Evolutionary conservation across 106 monocot species (phyloP).

Genomic region (Allium sativum): DNA sequence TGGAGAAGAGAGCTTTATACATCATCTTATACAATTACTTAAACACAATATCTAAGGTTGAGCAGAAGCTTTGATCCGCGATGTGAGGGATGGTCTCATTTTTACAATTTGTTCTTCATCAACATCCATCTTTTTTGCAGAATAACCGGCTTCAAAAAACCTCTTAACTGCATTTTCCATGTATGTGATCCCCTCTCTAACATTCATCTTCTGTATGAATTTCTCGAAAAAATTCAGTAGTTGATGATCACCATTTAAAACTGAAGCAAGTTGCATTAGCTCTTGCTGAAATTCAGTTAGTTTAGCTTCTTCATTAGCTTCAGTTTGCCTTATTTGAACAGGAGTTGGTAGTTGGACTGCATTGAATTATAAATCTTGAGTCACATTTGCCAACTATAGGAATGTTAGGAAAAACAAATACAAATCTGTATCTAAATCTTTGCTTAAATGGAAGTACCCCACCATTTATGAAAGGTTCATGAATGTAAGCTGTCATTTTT

Average conservation of each 20-base stretch:
- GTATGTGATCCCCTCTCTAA: slow-evolving; percentile 53
- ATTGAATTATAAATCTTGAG: background rate
- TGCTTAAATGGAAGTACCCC: background rate
- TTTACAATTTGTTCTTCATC: slow-evolving; percentile 70
- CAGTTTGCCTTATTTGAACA: slow-evolving; percentile 23
- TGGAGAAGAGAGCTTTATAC: too few species aligned
- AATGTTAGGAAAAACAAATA: background rate
- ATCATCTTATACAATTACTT: too few species aligned
- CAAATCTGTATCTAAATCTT: background rate
- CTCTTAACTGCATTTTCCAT: slow-evolving; percentile 46
- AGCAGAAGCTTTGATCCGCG: slow-evolving; percentile 17
- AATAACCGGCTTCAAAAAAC: slow-evolving; percentile 68
- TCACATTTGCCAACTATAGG: too few species aligned
- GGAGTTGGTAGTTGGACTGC: slow-evolving; percentile 67
- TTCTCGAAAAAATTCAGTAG: slow-evolving; percentile 42
- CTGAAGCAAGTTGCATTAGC: slow-evolving; percentile 60
- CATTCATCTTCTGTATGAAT: slow-evolving; percentile 50
- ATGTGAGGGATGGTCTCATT: slow-evolving; percentile 85
- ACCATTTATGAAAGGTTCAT: background rate
- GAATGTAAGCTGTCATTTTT: background rate
- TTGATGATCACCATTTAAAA: slow-evolving; percentile 46
- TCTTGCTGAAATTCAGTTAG: slow-evolving; percentile 80
- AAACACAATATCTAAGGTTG: slow-evolving; percentile 12
- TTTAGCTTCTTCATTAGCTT: slow-evolving; percentile 61
- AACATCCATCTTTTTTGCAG: slow-evolving; percentile 64